These are phyloP conservation scores for Globisporangium nagaii DNA, from an alignment of 352 stramenopile genomes.

Conservation along the genomic window DNA sequence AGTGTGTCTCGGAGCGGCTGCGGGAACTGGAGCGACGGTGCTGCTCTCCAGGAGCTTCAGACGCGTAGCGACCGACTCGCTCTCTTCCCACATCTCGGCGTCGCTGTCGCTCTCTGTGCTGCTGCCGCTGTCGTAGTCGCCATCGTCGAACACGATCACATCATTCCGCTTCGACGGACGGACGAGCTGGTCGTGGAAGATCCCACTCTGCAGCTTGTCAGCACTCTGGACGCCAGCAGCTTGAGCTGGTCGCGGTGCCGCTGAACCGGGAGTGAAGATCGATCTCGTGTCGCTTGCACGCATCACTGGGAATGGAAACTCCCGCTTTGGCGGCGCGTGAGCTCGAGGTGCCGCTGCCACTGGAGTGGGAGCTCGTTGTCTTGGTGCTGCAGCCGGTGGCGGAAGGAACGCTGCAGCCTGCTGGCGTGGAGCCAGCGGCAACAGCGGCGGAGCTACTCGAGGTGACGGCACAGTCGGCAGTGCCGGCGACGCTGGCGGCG, in stretches of 20 bases:
- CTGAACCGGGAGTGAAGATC: not conserved
- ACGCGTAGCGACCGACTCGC: not conserved
- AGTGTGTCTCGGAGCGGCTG: not conserved
- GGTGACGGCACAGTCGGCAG: not conserved
- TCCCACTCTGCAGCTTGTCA: not conserved
- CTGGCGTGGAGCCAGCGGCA: not conserved
- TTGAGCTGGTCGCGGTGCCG: not conserved
- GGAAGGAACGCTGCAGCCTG: not conserved
- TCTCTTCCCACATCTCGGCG: slow-evolving; percentile 1
- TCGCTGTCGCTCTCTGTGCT: slow-evolving; percentile 11
- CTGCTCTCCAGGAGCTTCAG: slow-evolving; percentile 2
- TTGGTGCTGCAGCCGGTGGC: not conserved
- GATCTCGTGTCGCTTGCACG: not conserved
- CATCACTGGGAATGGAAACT: slow-evolving; percentile 1
- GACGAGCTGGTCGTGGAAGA: not conserved
- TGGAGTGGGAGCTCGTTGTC: too few species aligned
- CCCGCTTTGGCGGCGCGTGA: not conserved
- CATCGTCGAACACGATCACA: slow-evolving; percentile 6
- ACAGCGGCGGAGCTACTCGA: not conserved
- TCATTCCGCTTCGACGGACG: not conserved
- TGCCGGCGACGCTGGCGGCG: not conserved
- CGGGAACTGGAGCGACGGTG: not conserved
- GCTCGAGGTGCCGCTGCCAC: not conserved
- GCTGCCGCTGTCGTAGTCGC: not conserved
- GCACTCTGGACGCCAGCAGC: too few species aligned